phyloP scores from a whole-genome alignment of 352 stramenopile genomes.

The Globisporangium cederbergense region DNA sequence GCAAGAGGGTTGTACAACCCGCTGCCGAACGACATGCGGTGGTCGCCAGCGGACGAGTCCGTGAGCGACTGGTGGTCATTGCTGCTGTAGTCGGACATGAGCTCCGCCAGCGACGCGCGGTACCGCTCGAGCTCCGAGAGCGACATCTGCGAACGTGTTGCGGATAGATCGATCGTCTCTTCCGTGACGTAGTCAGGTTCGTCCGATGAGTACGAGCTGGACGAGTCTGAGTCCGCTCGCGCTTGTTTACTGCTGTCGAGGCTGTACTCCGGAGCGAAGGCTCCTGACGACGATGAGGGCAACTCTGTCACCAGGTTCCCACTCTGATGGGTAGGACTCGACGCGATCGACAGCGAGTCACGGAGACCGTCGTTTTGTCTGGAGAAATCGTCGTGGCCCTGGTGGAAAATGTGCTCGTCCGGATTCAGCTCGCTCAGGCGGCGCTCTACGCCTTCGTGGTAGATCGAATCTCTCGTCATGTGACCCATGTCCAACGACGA shows the following conservation, averaged over 20 bases:
- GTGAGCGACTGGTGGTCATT: background rate
- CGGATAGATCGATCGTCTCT: constrained; percentile 18
- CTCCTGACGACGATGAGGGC: background rate
- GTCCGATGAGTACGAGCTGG: constrained; percentile 29
- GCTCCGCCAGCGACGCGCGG: constrained; percentile 47
- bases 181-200: constrained; percentile 21
- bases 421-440: constrained; percentile 13
- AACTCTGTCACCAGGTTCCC: constrained; percentile 1
- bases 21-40: constrained; percentile 1
- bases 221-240: constrained; percentile 24
- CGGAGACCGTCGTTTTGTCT: background rate
- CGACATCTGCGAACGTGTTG: constrained; percentile 11
- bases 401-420: constrained; percentile 14
- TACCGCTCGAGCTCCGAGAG: constrained; percentile 36
- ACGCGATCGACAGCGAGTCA: constrained; percentile 7
- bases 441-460: constrained; percentile 15
- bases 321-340: constrained; percentile 4
- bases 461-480: constrained; percentile 25
- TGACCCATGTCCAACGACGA: constrained; percentile 5
- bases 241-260: constrained; percentile 12
- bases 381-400: constrained; percentile 5
- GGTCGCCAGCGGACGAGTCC: background rate
- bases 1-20: constrained; percentile 1
- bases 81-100: constrained; percentile 57
- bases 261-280: background rate